phyloP scores from a whole-genome alignment of 164 flowering plant species.

The Dillenia suffruticosa region DNA sequence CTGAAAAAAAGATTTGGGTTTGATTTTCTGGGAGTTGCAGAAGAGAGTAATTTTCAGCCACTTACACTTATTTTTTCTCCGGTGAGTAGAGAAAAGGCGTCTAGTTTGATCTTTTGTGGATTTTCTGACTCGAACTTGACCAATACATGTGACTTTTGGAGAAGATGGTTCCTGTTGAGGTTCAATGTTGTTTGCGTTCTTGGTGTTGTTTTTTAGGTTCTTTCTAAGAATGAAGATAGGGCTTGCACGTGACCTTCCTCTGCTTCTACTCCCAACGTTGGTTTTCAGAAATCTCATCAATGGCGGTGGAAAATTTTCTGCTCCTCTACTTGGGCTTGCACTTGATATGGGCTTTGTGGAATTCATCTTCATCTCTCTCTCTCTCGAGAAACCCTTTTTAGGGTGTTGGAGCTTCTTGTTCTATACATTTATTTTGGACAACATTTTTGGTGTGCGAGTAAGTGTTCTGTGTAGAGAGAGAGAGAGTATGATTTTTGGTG shows the following conservation, averaged over 20 bases:
- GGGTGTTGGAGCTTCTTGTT: not conserved
- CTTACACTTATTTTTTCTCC: constrained; percentile 7
- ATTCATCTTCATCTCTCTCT: constrained; percentile 26
- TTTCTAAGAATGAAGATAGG: constrained; percentile 49
- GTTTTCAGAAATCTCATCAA: constrained; percentile 54
- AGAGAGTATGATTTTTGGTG: not conserved
- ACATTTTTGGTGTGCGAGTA: not conserved
- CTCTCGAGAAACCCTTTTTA: not conserved
- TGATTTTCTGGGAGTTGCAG: constrained; percentile 16
- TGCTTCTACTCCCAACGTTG: constrained; percentile 58
- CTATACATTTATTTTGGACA: not conserved
- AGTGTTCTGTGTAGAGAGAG: too few relatives aligned
- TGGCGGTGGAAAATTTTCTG: constrained; percentile 64
- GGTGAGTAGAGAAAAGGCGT: not conserved
- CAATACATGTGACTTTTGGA: constrained; percentile 73
- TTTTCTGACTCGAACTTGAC: constrained; percentile 49
- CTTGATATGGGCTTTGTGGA: constrained; percentile 56
- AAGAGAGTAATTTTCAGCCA: constrained; percentile 24
- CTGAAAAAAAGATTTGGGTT: constrained; percentile 12
- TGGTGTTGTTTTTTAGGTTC: constrained; percentile 15
- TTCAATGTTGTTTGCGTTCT: constrained; percentile 16
- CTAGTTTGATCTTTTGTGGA: constrained; percentile 17
- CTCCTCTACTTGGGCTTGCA: constrained; percentile 34
- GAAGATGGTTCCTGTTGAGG: constrained; percentile 60
- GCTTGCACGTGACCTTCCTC: constrained; percentile 59